These are phyloP conservation scores for Pyronema omphalodes DNA, from an alignment of 495 filamentous ascomycete species.

Conservation along the genomic window DNA sequence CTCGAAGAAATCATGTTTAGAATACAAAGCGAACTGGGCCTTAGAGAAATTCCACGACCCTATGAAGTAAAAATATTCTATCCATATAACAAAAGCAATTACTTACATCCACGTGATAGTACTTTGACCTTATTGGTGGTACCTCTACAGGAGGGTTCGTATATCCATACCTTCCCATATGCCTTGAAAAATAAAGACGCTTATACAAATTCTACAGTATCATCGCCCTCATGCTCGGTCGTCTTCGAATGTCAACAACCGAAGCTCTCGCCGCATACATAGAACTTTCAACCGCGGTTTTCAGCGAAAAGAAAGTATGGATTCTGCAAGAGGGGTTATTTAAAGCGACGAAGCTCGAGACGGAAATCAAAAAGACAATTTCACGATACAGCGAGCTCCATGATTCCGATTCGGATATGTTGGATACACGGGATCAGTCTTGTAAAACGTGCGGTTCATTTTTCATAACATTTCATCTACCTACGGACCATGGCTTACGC, in stretches of 20 bases:
- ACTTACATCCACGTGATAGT: neutral
- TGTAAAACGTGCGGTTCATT: neutral
- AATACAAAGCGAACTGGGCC: conserved; percentile 4
- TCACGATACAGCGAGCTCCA: conserved; percentile 5
- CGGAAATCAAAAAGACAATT: conserved; percentile 9
- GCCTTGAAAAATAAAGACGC: neutral
- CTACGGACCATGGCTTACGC: neutral
- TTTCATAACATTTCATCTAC: neutral
- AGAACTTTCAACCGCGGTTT: conserved; percentile 17
- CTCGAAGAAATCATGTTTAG: conserved; percentile 13
- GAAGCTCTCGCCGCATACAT: conserved; percentile 24
- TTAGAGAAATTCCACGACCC: conserved; percentile 3
- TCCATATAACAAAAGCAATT: no score
- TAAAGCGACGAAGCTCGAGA: conserved; percentile 11
- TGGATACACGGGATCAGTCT: neutral
- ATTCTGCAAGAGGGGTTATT: conserved; percentile 10
- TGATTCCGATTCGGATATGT: conserved; percentile 1
- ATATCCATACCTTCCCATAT: neutral
- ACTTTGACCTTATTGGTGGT: conserved; percentile 19
- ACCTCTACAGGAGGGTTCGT: conserved; percentile 13
- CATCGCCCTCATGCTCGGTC: conserved; percentile 27
- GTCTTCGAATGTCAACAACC: conserved; percentile 21
- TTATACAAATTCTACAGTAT: conserved; percentile 8
- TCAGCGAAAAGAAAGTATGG: conserved; percentile 10
- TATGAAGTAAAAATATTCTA: neutral